Evolutionary conservation across 2,329 filamentous ascomycete species (phyloP).

Genomic region (Ceratocystis eucalypticola): DNA sequence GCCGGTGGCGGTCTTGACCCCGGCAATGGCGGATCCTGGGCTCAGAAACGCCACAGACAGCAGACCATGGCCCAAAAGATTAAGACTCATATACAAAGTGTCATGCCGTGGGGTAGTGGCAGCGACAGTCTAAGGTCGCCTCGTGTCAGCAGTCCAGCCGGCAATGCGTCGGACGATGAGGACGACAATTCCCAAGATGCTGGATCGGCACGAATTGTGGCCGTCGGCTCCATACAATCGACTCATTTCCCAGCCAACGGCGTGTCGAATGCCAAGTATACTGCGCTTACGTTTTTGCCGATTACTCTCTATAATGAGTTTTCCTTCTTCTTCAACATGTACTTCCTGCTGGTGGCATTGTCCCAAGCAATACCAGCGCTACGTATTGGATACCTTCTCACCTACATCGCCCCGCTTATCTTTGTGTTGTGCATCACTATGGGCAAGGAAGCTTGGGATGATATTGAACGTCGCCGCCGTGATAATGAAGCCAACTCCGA

Average conservation of each 20-base stretch:
- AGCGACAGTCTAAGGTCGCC: not conserved
- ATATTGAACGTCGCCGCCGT: constrained; percentile 70
- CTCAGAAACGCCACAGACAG: constrained; percentile 8
- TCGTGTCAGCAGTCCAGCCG: constrained; percentile 24
- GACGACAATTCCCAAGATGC: constrained; percentile 46
- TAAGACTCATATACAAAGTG: constrained; percentile 46
- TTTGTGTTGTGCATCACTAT: constrained; percentile 88
- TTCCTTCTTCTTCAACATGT: constrained; percentile 99
- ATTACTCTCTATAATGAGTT: constrained; percentile 96
- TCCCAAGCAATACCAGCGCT: constrained; percentile 84
- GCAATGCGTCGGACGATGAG: constrained; percentile 35
- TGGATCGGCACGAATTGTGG: constrained; percentile 57
- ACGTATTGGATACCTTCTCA: constrained; percentile 85
- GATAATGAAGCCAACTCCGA: constrained; percentile 94
- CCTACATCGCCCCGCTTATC: constrained; percentile 80
- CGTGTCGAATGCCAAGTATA: constrained; percentile 96
- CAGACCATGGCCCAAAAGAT: constrained; percentile 10
- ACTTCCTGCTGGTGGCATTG: constrained; percentile 87
- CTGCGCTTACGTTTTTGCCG: constrained; percentile 83
- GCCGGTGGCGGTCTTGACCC: not conserved
- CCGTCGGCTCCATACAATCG: constrained; percentile 60
- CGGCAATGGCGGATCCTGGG: not conserved
- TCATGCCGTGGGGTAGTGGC: constrained; percentile 39
- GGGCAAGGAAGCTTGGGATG: constrained; percentile 90
- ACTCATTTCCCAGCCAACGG: constrained; percentile 77